Evolutionary conservation across 2,329 filamentous ascomycete genomes (phyloP).

Genomic region (Immersiporthe knoxdaviesiana): DNA sequence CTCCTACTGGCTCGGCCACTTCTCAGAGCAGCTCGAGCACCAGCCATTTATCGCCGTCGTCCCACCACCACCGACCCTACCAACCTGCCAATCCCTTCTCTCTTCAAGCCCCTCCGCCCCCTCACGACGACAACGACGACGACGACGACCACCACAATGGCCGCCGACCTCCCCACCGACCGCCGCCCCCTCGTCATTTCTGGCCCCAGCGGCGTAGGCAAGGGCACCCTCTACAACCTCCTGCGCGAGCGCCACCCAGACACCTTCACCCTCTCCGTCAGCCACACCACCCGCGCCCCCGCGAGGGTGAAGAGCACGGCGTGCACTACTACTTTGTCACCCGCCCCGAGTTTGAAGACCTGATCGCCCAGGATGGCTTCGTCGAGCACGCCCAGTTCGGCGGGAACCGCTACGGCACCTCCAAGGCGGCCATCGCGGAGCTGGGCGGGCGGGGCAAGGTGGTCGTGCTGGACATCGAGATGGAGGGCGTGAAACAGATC

Average conservation of each 20-base stretch:
- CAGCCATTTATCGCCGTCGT: not conserved
- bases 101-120: not conserved
- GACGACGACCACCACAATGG: constrained; percentile 23
- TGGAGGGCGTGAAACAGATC: constrained; percentile 97
- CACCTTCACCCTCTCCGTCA: constrained; percentile 59
- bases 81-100: not conserved
- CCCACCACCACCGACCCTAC: not conserved
- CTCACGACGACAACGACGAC: not conserved
- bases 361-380: constrained; percentile 73
- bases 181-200: constrained; percentile 74
- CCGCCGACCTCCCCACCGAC: constrained; percentile 46
- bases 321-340: constrained; percentile 80
- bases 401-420: constrained; percentile 85
- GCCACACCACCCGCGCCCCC: constrained; percentile 79
- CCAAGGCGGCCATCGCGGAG: constrained; percentile 75
- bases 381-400: constrained; percentile 86
- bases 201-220: constrained; percentile 79
- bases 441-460: constrained; percentile 71
- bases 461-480: constrained; percentile 93
- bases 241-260: constrained; percentile 61
- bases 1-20: constrained; percentile 20
- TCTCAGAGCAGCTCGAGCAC: constrained; percentile 13
- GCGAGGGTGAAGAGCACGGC: constrained; percentile 74
- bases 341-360: constrained; percentile 66
- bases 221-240: constrained; percentile 76